Evolutionary conservation across 208 protist genomes (phyloP), one percentile per base, ranked within the genome.

Genomic region (Vickermania spadyakhi): DNA sequence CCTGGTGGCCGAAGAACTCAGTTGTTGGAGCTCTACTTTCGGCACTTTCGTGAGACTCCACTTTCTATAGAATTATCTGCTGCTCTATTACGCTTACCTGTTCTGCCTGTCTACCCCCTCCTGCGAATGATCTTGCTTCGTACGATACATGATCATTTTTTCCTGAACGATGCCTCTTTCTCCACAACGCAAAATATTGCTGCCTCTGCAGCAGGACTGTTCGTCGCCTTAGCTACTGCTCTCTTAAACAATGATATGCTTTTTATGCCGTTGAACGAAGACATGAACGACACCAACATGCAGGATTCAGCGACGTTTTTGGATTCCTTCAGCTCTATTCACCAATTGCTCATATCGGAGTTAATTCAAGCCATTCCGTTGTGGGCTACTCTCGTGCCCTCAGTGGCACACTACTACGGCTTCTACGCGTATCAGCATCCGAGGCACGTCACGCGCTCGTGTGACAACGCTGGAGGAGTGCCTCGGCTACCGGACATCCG

Each of bases 371-470:
- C 22, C 64, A 42, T 62, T 64, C 29, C n/a, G 21, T 4, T 25
- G 26, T 30, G 54, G 58, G 21, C 68, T 57, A 41, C n/a, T 52
- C 29, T 30, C 62, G 18, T 53, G 64, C 3, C 56, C 51, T 4
- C 62, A 66, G 42, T 52, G 36, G 36, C 7, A 18, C 36, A 18
- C 36, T 45, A 45, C 36, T 45, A 45, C 36, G 36, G 11, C 50
- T 18, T 3, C 23, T 45, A 55, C 56, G 30, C 59, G 18, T 58
- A 61, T 1, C 41, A 23, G 26, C 30, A 21, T n/a, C 42, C 51
- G 26, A 82, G 80, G 53, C 79, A 89, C 59, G 75, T 72, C 56
- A 51, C 77, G 31, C 72, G n/a, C n/a, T n/a, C n/a, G n/a, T n/a
- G n/a, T n/a, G n/a, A n/a, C n/a, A n/a, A n/a, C n/a, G n/a, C n/a